These are phyloP conservation scores for Beauveria pseudobassiana DNA, from an alignment of 2,329 filamentous ascomycete genomes.

Conservation along the genomic window DNA sequence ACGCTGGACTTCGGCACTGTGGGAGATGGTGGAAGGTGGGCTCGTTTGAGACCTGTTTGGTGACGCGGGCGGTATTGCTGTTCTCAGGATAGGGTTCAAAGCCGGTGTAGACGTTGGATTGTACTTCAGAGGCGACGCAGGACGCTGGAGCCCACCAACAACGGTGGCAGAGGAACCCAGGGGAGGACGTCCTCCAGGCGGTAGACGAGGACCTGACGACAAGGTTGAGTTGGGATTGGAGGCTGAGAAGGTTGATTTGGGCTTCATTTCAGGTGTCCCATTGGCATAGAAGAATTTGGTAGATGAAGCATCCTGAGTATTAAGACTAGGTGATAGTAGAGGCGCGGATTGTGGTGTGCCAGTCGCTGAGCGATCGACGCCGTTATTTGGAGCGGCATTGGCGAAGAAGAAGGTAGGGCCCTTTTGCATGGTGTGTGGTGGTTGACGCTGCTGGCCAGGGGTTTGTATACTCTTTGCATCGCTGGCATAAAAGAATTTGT, in stretches of 20 bases:
- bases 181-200: slow-evolving; percentile 30
- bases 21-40: slow-evolving; percentile 27
- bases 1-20: slow-evolving; percentile 14
- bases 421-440: slow-evolving; percentile 36
- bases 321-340: slow-evolving; percentile 25
- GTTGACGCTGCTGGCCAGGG: slow-evolving; percentile 28
- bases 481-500: slow-evolving; percentile 87
- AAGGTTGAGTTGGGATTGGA: slow-evolving; percentile 37
- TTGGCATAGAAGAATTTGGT: slow-evolving; percentile 73
- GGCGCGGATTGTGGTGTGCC: slow-evolving; percentile 20
- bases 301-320: slow-evolving; percentile 31
- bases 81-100: slow-evolving; percentile 15
- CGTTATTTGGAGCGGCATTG: slow-evolving; percentile 31
- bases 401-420: slow-evolving; percentile 50
- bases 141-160: slow-evolving; percentile 28
- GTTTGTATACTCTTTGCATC: slow-evolving; percentile 51
- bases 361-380: slow-evolving; percentile 24
- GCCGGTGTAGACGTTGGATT: slow-evolving; percentile 17
- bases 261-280: slow-evolving; percentile 44
- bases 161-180: slow-evolving; percentile 23
- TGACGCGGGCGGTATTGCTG: slow-evolving; percentile 17
- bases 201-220: slow-evolving; percentile 37
- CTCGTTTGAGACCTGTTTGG: slow-evolving; percentile 25
- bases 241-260: slow-evolving; percentile 28
- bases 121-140: slow-evolving; percentile 44